phyloP scores from a whole-genome alignment of 305 asterid species.

The Solanum chacoense region DNA sequence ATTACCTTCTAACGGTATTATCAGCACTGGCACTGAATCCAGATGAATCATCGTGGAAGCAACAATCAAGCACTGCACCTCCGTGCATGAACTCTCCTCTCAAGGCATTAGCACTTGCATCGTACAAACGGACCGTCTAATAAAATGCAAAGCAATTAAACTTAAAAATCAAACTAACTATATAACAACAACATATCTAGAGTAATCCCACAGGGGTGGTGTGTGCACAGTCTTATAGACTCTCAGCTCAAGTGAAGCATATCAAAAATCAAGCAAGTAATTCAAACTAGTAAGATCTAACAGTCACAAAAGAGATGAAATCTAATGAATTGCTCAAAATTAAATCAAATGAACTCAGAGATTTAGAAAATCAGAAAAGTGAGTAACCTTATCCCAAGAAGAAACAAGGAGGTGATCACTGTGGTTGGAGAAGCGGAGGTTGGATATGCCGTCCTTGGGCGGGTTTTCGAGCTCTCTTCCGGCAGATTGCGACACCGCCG shows the following conservation, averaged over 20 bases:
- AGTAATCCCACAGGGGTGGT: not conserved
- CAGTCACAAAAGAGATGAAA: not conserved
- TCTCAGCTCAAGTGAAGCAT: not conserved
- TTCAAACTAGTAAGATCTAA: constrained; percentile 2
- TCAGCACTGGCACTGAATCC: constrained; percentile 87
- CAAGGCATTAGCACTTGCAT: constrained; percentile 70
- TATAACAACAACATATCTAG: not conserved
- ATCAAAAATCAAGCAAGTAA: not conserved
- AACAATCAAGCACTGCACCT: constrained; percentile 80
- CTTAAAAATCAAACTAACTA: not conserved
- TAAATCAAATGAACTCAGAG: not conserved
- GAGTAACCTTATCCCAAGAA: constrained; percentile 81
- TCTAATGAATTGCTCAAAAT: not conserved
- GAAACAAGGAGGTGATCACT: constrained; percentile 87
- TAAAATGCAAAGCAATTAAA: not conserved
- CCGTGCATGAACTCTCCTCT: constrained; percentile 88
- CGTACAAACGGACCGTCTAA: constrained; percentile 79
- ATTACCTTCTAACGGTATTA: constrained; percentile 69
- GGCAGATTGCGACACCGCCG: constrained; percentile 54
- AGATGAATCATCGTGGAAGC: constrained; percentile 94
- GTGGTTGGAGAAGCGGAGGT: constrained; percentile 89
- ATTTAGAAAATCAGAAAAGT: not conserved
- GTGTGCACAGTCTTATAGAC: not conserved
- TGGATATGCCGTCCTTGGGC: constrained; percentile 81
- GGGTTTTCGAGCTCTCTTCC: constrained; percentile 67